phyloP scores from a whole-genome alignment of 257 asterid genomes.

The Anisodus acutangulus region DNA sequence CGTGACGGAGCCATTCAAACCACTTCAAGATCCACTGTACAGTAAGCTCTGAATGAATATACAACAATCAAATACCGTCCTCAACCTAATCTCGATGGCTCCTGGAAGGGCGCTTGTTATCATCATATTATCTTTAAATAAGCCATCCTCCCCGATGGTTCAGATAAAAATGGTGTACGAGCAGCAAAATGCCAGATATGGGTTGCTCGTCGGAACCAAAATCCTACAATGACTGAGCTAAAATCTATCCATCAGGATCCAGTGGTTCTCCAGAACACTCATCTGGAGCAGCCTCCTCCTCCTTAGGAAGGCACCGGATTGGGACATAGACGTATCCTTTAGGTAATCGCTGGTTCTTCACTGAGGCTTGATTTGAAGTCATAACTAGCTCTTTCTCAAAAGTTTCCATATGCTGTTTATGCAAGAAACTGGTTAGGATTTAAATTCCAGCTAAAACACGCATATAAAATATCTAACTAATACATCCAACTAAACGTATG shows the following conservation, averaged over 20 bases:
- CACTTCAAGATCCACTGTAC: slow-evolving; percentile 27
- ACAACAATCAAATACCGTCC: slow-evolving; percentile 28
- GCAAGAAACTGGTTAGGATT: slow-evolving; percentile 14
- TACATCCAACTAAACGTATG: slow-evolving; percentile 13
- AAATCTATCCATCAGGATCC: slow-evolving; percentile 50
- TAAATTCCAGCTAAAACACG: background rate
- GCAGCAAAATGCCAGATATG: slow-evolving; percentile 20
- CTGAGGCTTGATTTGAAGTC: slow-evolving; percentile 94
- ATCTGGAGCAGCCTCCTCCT: slow-evolving; percentile 65
- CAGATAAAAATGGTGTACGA: slow-evolving; percentile 26
- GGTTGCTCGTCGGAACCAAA: slow-evolving; percentile 16
- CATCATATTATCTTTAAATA: slow-evolving; percentile 25
- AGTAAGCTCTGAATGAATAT: slow-evolving; percentile 34
- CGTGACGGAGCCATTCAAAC: slow-evolving; percentile 14
- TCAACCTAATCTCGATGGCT: slow-evolving; percentile 24
- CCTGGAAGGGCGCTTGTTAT: slow-evolving; percentile 9
- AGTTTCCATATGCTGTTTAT: slow-evolving; percentile 67
- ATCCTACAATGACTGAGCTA: background rate
- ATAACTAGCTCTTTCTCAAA: slow-evolving; percentile 82
- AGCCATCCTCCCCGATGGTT: slow-evolving; percentile 7
- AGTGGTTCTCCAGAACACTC: slow-evolving; percentile 49
- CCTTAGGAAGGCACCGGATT: slow-evolving; percentile 71
- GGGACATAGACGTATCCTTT: slow-evolving; percentile 92
- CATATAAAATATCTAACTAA: slow-evolving; percentile 24
- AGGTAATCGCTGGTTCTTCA: slow-evolving; percentile 87